Evolutionary conservation across 805 yeast genomes (phyloP), one percentile per base, ranked within the genome.

Genomic region (Saturnispora zaruensis): DNA sequence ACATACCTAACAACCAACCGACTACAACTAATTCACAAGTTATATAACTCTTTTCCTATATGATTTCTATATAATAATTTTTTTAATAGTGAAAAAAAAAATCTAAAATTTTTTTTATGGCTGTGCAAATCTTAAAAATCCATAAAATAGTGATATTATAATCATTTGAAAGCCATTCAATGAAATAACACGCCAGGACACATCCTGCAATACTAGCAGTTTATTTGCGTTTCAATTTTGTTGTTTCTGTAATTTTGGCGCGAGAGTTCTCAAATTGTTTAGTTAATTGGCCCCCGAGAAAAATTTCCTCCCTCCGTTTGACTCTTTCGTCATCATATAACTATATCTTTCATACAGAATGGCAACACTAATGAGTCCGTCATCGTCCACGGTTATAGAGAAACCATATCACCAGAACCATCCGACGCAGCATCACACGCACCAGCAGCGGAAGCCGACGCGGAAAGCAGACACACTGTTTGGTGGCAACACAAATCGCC

Each of bases 401-500:
- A 43, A 23, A 43, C 14, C 44, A 41, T 16, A 11, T 20, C 30
- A 41, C 8, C 44, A 41, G 8, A 44, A n/a, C 14, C 46, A 30
- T 21, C 46, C 38, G 11, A 34, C 25, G 20, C 41, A 44, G 33
- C 47, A 23, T 16, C 30, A 26, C 40, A 44, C 47, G 13, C 41
- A 26, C 14, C 23, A 40, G 33, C 33, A 20, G 40, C 32, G 30
- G 25, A 20, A 26, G 20, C 33, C 37, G 21, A 20, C 37, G 37
- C 26, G 32, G 44, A 21, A 45, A 45, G 28, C 48, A 25, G 37
- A 44, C 21, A 18, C 40, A 6, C 21, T 20, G 24, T 20, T 18
- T 36, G 18, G 24, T 18, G 40, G 40, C 21, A n/a, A 36, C 23
- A 16, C 8, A 2, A 18, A 20, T 18, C 47, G 40, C 34, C 69